Evolutionary conservation across 1,139 yeast species (phyloP), one percentile per base, ranked within the genome.

Genomic region (Yamadazyma atlantica): DNA sequence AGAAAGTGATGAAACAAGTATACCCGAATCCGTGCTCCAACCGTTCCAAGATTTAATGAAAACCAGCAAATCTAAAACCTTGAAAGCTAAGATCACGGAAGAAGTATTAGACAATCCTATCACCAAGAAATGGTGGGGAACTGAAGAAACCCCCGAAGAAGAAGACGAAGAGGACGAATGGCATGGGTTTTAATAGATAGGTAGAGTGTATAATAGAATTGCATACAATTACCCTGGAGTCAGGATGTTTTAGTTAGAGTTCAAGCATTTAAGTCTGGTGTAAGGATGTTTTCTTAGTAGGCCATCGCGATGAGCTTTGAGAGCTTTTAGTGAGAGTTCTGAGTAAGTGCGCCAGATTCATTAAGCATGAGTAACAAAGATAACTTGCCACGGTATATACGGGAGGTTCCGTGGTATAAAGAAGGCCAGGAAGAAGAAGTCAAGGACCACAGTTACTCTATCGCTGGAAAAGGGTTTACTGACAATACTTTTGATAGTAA

Each of bases 61-160:
- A 27, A 61, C 66, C 16, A 73, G 82, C 10, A 63, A 69, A 26
- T 70, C 78, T 53, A 86, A 84, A 62, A 77, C 86, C 1, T 65
- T 89, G 43, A 78, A 88, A 56, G 69, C 73, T 40, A 82, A 80
- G 51, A 81, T 85, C 43, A 70, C 66, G 47, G 79, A 75, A 32
- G 94, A 86, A 32, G 73, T 90, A 1, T 64, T 86, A 38, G 66
- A 66, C 1, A 95, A 89, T 56, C 62, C 66, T 26, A 73, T 94
- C 53, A 69, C 88, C 41, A 59, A 60, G 26, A 68, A 68, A 29
- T 87, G 96, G 95, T 85, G 82, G 6, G 69, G 81, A 4, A 59
- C 61, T 8, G 66, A 69, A 36, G 53, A 44, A 14, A 55, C 48
- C 6, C 59, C 53, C 3, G 59, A 51, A 11, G 55, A 45, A 2